These are phyloP conservation scores for Hypoxylon fuscum DNA, from an alignment of 495 filamentous ascomycete genomes.

Conservation along the genomic window DNA sequence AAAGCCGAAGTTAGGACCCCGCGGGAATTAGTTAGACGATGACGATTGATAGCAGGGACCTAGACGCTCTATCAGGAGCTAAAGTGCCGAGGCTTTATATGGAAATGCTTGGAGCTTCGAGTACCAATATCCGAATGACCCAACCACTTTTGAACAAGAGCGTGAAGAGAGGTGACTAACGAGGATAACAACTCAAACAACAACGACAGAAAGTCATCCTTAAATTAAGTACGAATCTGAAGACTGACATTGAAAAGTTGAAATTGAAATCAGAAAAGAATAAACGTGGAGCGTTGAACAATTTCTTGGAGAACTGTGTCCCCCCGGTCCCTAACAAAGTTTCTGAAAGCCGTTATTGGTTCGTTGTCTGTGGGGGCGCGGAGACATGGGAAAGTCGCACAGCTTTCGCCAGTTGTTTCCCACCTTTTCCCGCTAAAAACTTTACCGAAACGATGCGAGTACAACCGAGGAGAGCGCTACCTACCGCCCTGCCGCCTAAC, in stretches of 20 bases:
- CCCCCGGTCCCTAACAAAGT: conserved; percentile 15
- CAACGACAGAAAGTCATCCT: conserved; percentile 13
- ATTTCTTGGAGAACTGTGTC: conserved; percentile 32
- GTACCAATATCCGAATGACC: conserved; percentile 15
- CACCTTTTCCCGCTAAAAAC: conserved; percentile 6
- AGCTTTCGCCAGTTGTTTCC: conserved; percentile 32
- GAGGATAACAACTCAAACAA: conserved; percentile 5
- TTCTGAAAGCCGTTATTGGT: conserved; percentile 38
- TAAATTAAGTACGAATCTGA: not conserved
- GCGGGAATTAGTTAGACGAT: conserved; percentile 38
- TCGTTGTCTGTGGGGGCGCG: conserved; percentile 39
- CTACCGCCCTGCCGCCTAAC: not conserved
- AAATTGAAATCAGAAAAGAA: conserved; percentile 18
- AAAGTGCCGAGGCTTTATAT: conserved; percentile 35
- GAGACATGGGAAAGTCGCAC: conserved; percentile 38
- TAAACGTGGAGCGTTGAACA: conserved; percentile 24
- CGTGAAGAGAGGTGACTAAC: conserved; percentile 5
- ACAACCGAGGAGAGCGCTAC: conserved; percentile 41
- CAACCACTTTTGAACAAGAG: not conserved
- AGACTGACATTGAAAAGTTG: conserved; percentile 20
- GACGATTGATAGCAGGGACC: conserved; percentile 37
- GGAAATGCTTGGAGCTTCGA: conserved; percentile 7
- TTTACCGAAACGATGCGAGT: conserved; percentile 42
- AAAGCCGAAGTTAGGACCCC: conserved; percentile 18
- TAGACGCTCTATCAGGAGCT: conserved; percentile 15